phyloP scores from a whole-genome alignment of 306 rosid species.

The Coriaria nepalensis region DNA sequence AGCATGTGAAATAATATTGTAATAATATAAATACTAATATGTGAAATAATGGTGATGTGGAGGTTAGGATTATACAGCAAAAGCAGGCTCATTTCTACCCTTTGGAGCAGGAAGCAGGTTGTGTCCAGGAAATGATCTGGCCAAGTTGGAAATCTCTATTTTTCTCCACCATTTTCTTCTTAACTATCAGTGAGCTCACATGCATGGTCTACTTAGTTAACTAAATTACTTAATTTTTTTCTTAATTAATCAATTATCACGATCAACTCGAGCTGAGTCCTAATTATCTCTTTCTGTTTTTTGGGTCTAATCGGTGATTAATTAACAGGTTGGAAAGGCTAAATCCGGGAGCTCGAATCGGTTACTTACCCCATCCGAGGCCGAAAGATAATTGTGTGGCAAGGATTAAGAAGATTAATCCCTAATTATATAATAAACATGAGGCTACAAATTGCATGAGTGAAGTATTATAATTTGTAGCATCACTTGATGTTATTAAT shows the following conservation, averaged over 20 bases:
- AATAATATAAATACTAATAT: background rate
- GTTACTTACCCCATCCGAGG: constrained; percentile 60
- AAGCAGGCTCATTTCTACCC: constrained; percentile 29
- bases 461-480: background rate
- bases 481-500: background rate
- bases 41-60: background rate
- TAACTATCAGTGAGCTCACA: constrained; percentile 28
- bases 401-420: constrained; percentile 24
- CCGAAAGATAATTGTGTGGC: constrained; percentile 70
- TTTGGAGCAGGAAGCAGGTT: constrained; percentile 40
- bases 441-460: constrained; percentile 5
- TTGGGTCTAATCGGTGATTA: no score
- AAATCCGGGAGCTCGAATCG: constrained; percentile 35
- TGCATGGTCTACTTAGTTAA: background rate
- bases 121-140: constrained; percentile 37
- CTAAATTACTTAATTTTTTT: no score
- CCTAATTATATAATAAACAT: background rate
- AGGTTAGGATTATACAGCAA: constrained; percentile 18
- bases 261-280: no score
- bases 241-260: no score
- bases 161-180: constrained; percentile 45
- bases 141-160: constrained; percentile 29
- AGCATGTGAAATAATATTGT: background rate
- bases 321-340: constrained; percentile 36
- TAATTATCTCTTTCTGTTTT: no score